Conservation (phyloP, 768 basidiomycete genomes). For the Pisolithus albus region DNA sequence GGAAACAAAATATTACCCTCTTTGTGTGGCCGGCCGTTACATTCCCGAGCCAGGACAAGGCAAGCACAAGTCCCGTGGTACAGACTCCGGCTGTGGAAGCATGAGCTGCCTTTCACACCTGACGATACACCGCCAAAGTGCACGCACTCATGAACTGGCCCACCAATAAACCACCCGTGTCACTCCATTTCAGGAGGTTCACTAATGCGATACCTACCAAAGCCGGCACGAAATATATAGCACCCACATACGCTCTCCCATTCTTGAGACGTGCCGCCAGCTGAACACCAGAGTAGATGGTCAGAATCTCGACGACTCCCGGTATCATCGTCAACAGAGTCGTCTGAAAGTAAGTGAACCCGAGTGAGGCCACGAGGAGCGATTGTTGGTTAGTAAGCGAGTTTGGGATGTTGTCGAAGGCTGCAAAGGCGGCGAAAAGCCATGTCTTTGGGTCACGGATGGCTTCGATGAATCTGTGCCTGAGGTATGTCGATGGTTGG, state of each 20-base stretch:
- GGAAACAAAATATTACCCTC: conserved; percentile 40
- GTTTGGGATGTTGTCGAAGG: conserved; percentile 57
- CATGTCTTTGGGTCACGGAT: conserved; percentile 66
- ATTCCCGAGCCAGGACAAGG: conserved; percentile 56
- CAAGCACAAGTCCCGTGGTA: conserved; percentile 53
- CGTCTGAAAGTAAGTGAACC: conserved; percentile 57
- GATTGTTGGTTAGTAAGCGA: conserved; percentile 61
- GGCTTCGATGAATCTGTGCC: conserved; percentile 57
- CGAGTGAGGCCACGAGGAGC: conserved; percentile 61
- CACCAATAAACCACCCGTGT: conserved; percentile 61
- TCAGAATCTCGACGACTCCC: conserved; percentile 59
- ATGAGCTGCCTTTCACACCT: not conserved
- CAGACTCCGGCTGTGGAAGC: conserved; percentile 35
- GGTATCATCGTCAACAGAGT: conserved; percentile 65
- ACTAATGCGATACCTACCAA: conserved; percentile 56
- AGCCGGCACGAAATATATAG: conserved; percentile 59
- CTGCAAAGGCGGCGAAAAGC: conserved; percentile 66
- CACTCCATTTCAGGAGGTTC: conserved; percentile 55
- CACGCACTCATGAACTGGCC: conserved; percentile 33
- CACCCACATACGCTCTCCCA: conserved; percentile 53
- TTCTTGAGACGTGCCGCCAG: conserved; percentile 50
- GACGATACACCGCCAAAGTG: conserved; percentile 31
- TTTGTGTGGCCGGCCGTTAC: conserved; percentile 72
- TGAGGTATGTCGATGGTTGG: not conserved
- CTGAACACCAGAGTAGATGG: conserved; percentile 60